These are phyloP conservation scores for Dictyostelium intermedium DNA, from an alignment of 78 protist species.

Conservation along the genomic window DNA sequence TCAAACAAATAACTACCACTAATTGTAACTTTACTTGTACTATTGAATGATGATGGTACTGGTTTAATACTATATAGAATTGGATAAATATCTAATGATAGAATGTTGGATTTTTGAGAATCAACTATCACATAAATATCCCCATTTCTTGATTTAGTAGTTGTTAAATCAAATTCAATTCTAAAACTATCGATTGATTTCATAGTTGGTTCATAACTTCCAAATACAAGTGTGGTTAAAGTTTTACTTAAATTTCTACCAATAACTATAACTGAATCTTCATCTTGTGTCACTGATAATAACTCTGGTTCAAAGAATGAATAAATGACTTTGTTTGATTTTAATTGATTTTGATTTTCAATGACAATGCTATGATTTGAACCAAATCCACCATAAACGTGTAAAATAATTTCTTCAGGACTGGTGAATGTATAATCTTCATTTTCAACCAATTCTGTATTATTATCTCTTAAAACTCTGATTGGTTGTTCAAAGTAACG, in stretches of 20 bases:
- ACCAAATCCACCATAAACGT: background rate
- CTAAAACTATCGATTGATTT: background rate
- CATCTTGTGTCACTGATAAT: background rate
- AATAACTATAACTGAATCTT: background rate
- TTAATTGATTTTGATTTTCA: background rate
- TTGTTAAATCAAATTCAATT: background rate
- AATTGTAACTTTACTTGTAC: background rate
- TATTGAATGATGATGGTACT: background rate
- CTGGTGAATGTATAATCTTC: background rate
- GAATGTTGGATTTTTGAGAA: background rate
- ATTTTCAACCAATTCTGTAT: background rate
- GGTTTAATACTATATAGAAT: background rate
- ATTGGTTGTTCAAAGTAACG: slow-evolving; percentile 7
- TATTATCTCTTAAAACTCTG: background rate
- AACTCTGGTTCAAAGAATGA: background rate
- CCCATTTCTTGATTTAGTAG: background rate
- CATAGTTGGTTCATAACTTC: background rate
- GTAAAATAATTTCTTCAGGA: background rate
- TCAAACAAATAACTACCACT: background rate
- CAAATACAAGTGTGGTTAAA: background rate
- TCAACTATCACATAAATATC: background rate
- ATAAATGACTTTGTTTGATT: background rate
- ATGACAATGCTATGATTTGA: background rate
- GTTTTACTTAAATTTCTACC: background rate
- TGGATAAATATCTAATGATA: background rate